Conservation (phyloP, 495 filamentous ascomycete genomes). For the Penicillium odoratum region DNA sequence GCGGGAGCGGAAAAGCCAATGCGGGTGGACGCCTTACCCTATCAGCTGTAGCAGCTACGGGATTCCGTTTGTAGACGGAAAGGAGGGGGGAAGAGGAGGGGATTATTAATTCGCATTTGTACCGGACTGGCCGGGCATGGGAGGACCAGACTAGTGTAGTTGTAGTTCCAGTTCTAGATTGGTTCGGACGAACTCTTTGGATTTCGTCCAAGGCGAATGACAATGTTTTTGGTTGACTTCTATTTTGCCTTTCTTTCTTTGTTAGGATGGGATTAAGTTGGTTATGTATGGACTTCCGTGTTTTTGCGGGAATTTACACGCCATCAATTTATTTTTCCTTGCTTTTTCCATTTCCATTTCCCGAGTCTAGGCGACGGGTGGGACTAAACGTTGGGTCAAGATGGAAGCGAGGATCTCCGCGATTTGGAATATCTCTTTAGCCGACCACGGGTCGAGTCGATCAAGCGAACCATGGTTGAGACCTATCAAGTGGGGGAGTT, state of each 20-base stretch:
- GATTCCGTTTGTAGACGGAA: too few species aligned
- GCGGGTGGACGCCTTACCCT: not conserved
- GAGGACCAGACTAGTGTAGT: not conserved
- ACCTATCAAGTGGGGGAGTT: not conserved
- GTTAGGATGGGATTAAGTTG: not conserved
- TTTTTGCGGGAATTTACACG: not conserved
- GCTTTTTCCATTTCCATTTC: too few species aligned
- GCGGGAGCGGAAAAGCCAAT: not conserved
- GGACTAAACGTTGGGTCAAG: not conserved
- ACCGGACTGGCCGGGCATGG: too few species aligned
- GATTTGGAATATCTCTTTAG: slow-evolving; percentile 1
- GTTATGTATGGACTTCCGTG: not conserved
- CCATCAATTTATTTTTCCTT: not conserved
- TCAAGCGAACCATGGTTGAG: not conserved
- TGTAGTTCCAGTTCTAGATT: not conserved
- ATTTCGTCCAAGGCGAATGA: not conserved
- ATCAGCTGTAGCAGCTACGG: not conserved
- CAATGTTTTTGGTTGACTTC: too few species aligned
- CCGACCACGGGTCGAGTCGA: not conserved
- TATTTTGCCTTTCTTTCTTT: not conserved
- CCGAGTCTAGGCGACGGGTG: not conserved
- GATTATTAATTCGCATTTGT: too few species aligned
- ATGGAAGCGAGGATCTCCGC: not conserved
- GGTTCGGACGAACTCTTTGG: not conserved
- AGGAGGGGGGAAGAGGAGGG: too few species aligned